A percentile compares a stretch with the other conserved stretches of the same genome.
These are phyloP conservation scores for Venturia oleaginea DNA, from an alignment of 2,329 filamentous ascomycete genomes.

Conservation along the genomic window DNA sequence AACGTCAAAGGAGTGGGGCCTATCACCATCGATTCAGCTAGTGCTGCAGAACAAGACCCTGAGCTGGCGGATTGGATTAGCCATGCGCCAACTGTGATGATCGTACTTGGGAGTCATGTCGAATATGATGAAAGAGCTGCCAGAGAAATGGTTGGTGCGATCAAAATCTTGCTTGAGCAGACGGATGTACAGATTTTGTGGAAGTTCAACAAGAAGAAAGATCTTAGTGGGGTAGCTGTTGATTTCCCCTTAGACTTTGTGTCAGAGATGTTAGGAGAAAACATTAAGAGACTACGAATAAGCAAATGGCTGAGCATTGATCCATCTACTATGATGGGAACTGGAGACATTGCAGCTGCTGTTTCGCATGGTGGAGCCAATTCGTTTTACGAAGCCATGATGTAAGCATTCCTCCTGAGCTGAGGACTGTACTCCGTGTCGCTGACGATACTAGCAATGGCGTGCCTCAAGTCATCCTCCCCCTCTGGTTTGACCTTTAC, in stretches of 20 bases:
- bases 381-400: slow-evolving; percentile 34
- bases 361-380: slow-evolving; percentile 36
- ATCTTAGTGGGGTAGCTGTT: neutral
- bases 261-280: neutral
- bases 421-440: no score
- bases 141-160: slow-evolving; percentile 2
- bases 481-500: slow-evolving; percentile 39
- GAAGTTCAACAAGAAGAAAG: neutral
- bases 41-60: neutral
- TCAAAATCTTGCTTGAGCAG: neutral
- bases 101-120: slow-evolving; percentile 4
- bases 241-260: neutral
- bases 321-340: slow-evolving; percentile 27
- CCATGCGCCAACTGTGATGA: slow-evolving; percentile 7
- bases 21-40: neutral
- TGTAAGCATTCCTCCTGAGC: no score
- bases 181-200: slow-evolving; percentile 12
- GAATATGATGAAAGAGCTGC: slow-evolving; percentile 1
- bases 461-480: slow-evolving; percentile 38
- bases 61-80: slow-evolving; percentile 5
- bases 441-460: slow-evolving; percentile 28
- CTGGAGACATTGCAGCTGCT: slow-evolving; percentile 26
- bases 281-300: slow-evolving; percentile 14
- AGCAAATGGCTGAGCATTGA: slow-evolving; percentile 26
- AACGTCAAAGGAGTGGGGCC: slow-evolving; percentile 9